Evolutionary conservation across 2,329 filamentous ascomycete species (phyloP).

Genomic region (Acrodontium crateriforme): DNA sequence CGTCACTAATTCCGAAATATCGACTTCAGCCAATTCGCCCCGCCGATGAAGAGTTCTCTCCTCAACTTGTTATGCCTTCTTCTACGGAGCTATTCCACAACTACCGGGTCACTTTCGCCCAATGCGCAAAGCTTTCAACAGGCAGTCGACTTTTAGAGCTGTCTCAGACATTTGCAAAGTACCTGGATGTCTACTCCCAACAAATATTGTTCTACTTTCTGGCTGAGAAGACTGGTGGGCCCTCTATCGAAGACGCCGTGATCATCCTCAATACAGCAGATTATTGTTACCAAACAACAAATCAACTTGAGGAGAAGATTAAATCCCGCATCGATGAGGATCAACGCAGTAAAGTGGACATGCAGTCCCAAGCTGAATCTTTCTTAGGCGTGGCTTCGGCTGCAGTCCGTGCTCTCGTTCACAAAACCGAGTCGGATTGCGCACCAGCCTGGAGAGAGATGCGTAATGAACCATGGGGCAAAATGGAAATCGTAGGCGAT

Average conservation of each 20-base stretch:
- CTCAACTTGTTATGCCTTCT: slow-evolving; percentile 78
- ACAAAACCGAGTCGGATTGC: slow-evolving; percentile 66
- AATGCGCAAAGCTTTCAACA: slow-evolving; percentile 92
- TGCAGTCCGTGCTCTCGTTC: slow-evolving; percentile 69
- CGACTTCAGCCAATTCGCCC: slow-evolving; percentile 67
- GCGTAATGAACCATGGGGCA: slow-evolving; percentile 90
- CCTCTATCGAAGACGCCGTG: slow-evolving; percentile 61
- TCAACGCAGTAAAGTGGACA: slow-evolving; percentile 60
- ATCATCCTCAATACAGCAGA: slow-evolving; percentile 91
- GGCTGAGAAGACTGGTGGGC: slow-evolving; percentile 43
- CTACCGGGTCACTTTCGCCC: slow-evolving; percentile 81
- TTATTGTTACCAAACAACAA: slow-evolving; percentile 90
- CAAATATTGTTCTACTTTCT: slow-evolving; percentile 70
- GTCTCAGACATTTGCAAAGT: slow-evolving; percentile 74
- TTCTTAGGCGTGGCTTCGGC: slow-evolving; percentile 92
- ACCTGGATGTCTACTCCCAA: slow-evolving; percentile 89
- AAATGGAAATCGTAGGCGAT: slow-evolving; percentile 83
- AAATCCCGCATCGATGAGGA: slow-evolving; percentile 77
- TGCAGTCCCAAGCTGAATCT: slow-evolving; percentile 84
- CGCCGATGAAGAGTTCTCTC: slow-evolving; percentile 79
- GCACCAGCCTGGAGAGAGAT: slow-evolving; percentile 92
- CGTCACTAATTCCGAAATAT: slow-evolving; percentile 74
- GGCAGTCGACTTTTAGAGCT: slow-evolving; percentile 76
- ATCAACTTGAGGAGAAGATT: slow-evolving; percentile 87
- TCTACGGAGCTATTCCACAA: slow-evolving; percentile 97